Conservation (phyloP, 2,329 filamentous ascomycete genomes). For the Neurospora sp. region DNA sequence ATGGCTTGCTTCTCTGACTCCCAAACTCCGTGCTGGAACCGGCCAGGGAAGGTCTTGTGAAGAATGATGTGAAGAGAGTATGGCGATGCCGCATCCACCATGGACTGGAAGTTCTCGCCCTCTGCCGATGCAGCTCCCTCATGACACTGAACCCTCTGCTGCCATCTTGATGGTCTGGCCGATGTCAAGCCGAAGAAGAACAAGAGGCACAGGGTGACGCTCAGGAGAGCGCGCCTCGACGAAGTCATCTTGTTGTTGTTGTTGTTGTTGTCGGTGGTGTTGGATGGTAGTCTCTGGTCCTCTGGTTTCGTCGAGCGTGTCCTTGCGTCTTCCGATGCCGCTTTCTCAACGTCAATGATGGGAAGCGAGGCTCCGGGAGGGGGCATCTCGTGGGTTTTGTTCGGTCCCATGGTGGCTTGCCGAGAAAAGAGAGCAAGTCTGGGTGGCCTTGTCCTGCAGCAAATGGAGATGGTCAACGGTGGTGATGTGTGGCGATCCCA, state of each 20-base stretch:
- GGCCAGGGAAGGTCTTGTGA: slow-evolving; percentile 49
- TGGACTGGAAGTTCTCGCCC: slow-evolving; percentile 7
- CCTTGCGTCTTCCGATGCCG: not conserved
- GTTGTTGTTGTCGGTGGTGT: not conserved
- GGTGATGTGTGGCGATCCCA: not conserved
- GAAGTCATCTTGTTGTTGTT: slow-evolving; percentile 7
- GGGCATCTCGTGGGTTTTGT: not conserved
- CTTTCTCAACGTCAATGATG: not conserved
- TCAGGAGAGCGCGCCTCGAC: slow-evolving; percentile 4
- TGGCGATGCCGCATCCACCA: slow-evolving; percentile 46
- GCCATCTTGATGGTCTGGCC: slow-evolving; percentile 1
- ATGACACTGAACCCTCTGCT: slow-evolving; percentile 8
- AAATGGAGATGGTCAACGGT: not conserved
- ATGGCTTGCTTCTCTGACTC: slow-evolving; percentile 53
- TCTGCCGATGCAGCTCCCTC: not conserved
- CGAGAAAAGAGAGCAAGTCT: not conserved
- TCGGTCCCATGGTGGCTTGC: not conserved
- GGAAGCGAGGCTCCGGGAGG: not conserved
- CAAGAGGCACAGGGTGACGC: slow-evolving; percentile 8
- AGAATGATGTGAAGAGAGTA: slow-evolving; percentile 56
- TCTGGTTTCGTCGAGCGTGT: not conserved
- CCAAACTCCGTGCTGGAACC: slow-evolving; percentile 60
- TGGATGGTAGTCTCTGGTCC: slow-evolving; percentile 2
- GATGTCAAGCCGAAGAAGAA: slow-evolving; percentile 9
- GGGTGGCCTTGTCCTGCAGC: not conserved